phyloP scores from a whole-genome alignment of 2,329 filamentous ascomycete genomes.

The Aspergillus quadricinctus region DNA sequence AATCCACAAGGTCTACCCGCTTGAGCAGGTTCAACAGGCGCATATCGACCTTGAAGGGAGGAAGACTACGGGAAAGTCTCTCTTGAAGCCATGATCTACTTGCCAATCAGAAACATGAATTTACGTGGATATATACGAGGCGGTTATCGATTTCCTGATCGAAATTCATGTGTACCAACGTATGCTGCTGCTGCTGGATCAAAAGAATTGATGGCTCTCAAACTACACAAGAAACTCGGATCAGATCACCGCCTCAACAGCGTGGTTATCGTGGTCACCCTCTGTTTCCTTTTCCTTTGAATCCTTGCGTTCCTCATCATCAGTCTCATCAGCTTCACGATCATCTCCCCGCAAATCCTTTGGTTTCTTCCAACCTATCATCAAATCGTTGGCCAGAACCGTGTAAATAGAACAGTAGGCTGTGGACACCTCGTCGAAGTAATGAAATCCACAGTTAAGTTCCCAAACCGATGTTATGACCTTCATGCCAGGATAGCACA shows the following conservation, averaged over 20 bases:
- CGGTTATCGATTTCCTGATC: not conserved
- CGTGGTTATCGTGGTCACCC: not conserved
- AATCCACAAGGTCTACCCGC: constrained; percentile 72
- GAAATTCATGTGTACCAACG: not conserved
- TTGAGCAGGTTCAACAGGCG: constrained; percentile 67
- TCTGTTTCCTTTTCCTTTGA: constrained; percentile 4
- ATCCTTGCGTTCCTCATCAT: constrained; percentile 9
- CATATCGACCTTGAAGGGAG: constrained; percentile 76
- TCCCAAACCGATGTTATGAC: constrained; percentile 53
- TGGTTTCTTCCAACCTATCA: constrained; percentile 62
- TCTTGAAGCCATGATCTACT: constrained; percentile 58
- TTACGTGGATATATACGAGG: not conserved
- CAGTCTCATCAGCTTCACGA: constrained; percentile 10
- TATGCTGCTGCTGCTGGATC: not conserved
- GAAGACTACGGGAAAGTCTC: constrained; percentile 77
- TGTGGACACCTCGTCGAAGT: constrained; percentile 56
- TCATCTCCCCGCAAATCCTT: constrained; percentile 14
- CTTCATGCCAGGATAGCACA: constrained; percentile 63
- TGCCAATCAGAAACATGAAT: not conserved
- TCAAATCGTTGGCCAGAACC: constrained; percentile 64
- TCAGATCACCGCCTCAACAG: not conserved
- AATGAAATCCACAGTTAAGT: constrained; percentile 57
- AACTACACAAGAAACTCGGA: not conserved
- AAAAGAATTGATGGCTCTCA: not conserved
- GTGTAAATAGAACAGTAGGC: constrained; percentile 61